These are phyloP conservation scores for Neurospora sp. DNA, from an alignment of 495 filamentous ascomycete genomes.

Conservation along the genomic window DNA sequence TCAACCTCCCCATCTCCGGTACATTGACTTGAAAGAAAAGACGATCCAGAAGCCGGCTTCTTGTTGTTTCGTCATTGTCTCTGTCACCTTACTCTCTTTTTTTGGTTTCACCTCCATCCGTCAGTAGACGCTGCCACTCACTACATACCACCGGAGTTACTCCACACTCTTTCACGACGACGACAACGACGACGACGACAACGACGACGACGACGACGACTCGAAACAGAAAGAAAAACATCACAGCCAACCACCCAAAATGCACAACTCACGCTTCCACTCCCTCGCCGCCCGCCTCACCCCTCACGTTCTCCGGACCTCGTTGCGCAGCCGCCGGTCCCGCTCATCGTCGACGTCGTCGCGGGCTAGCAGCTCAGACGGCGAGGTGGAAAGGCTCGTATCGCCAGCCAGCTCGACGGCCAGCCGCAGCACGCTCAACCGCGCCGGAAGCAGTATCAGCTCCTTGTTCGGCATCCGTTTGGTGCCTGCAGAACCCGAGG, in stretches of 20 bases:
- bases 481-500: conserved; percentile 27
- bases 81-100: background rate
- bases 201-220: background rate
- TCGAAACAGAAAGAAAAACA: background rate
- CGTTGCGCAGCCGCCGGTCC: conserved; percentile 32
- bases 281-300: conserved; percentile 39
- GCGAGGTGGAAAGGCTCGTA: conserved; percentile 28
- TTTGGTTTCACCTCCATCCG: background rate
- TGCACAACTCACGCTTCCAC: conserved; percentile 41
- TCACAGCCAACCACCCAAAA: conserved; percentile 11
- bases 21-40: background rate
- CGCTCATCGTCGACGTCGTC: conserved; percentile 29
- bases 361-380: conserved; percentile 20
- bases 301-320: conserved; percentile 34
- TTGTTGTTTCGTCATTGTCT: background rate
- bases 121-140: background rate
- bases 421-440: conserved; percentile 39
- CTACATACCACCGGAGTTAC: background rate
- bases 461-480: conserved; percentile 28
- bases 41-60: background rate
- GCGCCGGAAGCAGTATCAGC: conserved; percentile 9
- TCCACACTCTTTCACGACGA: background rate
- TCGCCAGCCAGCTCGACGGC: conserved; percentile 32
- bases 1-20: background rate
- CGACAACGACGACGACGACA: background rate